phyloP scores from a whole-genome alignment of 2,329 filamentous ascomycete genomes.

The Rhynchosporium secalis region DNA sequence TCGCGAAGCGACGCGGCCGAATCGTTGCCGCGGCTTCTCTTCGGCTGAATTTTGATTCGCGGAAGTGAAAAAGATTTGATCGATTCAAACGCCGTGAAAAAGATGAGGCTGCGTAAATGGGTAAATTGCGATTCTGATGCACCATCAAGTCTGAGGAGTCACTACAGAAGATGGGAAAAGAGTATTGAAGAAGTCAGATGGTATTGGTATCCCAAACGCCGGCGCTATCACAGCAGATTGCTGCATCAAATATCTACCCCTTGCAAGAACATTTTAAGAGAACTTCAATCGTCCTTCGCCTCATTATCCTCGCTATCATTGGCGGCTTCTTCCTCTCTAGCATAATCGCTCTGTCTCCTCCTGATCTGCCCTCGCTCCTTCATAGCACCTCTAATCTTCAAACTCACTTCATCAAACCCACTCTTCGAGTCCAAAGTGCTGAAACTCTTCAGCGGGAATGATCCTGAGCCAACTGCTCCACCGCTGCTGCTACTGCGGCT shows the following conservation, averaged over 20 bases:
- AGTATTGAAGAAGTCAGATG: conserved; percentile 16
- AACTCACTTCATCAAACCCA: conserved; percentile 78
- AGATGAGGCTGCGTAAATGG: too few species aligned
- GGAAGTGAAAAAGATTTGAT: too few species aligned
- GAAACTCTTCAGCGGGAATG: conserved; percentile 69
- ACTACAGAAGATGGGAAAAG: background rate
- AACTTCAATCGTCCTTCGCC: conserved; percentile 32
- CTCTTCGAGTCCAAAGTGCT: conserved; percentile 67
- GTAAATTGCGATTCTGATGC: too few species aligned
- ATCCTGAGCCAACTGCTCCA: conserved; percentile 58
- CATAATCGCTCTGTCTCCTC: conserved; percentile 43
- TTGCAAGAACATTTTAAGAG: background rate
- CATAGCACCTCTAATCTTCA: conserved; percentile 85
- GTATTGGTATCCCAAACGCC: conserved; percentile 24
- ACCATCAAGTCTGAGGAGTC: background rate
- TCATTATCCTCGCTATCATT: conserved; percentile 38
- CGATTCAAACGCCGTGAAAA: too few species aligned
- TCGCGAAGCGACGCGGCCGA: too few species aligned
- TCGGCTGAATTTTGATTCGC: too few species aligned
- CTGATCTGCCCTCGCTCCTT: conserved; percentile 66
- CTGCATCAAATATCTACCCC: background rate
- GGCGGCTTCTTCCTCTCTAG: conserved; percentile 46
- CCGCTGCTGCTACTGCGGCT: conserved; percentile 69
- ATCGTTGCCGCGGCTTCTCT: too few species aligned
- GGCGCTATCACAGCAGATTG: conserved; percentile 18